phyloP scores from a whole-genome alignment of 1,284 basidiomycete genomes.

The Tilletia indica region DNA sequence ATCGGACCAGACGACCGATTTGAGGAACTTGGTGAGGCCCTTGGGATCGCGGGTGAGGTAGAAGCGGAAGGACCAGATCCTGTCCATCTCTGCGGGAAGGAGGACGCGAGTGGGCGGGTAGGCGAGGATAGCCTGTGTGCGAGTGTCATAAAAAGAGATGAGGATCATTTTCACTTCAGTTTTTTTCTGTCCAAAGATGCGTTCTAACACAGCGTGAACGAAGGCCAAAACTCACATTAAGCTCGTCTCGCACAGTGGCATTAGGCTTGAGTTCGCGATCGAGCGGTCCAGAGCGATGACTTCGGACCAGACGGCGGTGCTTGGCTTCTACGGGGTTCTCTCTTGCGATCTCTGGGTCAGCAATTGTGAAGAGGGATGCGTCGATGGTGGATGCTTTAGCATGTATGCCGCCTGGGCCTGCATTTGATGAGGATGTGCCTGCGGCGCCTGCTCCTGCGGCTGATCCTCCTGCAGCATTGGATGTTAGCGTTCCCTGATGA shows the following conservation, averaged over 20 bases:
- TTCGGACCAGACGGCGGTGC: conserved; percentile 86
- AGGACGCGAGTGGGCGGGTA: conserved; percentile 86
- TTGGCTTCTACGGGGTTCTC: conserved; percentile 98
- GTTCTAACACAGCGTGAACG: too few relatives aligned
- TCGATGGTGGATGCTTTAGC: conserved; percentile 54
- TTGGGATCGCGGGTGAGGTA: conserved; percentile 83
- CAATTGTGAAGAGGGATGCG: conserved; percentile 73
- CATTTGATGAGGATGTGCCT: conserved; percentile 42
- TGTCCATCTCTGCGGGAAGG: conserved; percentile 86
- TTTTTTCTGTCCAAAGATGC: too few relatives aligned
- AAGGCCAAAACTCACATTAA: conserved; percentile 65
- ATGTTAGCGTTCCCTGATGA: background rate
- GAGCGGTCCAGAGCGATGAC: conserved; percentile 88
- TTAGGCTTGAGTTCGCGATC: conserved; percentile 96
- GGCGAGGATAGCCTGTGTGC: conserved; percentile 74
- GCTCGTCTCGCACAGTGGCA: conserved; percentile 84
- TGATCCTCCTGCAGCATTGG: background rate
- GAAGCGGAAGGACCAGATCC: conserved; percentile 98
- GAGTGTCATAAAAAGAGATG: too few relatives aligned
- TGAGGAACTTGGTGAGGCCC: conserved; percentile 94
- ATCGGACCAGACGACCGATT: conserved; percentile 96
- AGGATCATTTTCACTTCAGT: background rate
- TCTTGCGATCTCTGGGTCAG: conserved; percentile 82
- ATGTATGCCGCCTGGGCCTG: conserved; percentile 51
- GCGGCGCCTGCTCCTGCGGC: background rate